A percentile compares a stretch with the other conserved stretches of the same genome.
Conservation (phyloP, 73 alveolate species). For the Loxodes magnus region DNA sequence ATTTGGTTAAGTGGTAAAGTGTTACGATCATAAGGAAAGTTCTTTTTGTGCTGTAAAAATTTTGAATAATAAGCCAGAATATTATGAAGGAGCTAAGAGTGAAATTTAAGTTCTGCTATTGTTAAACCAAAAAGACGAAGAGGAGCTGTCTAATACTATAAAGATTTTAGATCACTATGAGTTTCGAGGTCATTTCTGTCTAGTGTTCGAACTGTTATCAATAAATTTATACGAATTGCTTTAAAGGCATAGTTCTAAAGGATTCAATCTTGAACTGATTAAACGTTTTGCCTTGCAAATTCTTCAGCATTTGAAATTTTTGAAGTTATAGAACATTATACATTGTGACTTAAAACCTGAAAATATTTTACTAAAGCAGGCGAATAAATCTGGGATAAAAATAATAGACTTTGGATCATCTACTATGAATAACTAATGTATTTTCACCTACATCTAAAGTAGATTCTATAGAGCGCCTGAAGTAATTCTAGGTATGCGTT, state of each 20-base stretch:
- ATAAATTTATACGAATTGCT: conserved; percentile 64
- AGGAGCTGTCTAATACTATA: conserved; percentile 29
- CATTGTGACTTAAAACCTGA: conserved; percentile 94
- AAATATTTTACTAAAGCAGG: conserved; percentile 59
- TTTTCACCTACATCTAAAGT: conserved; percentile 54
- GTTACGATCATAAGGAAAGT: background rate
- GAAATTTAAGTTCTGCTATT: background rate
- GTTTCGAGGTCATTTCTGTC: conserved; percentile 45
- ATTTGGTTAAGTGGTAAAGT: background rate
- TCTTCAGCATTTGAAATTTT: conserved; percentile 48
- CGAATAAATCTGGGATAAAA: conserved; percentile 52
- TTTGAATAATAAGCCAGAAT: background rate
- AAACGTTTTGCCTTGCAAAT: conserved; percentile 73
- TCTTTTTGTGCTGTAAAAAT: background rate
- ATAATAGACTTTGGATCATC: conserved; percentile 87
- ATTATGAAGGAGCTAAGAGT: background rate
- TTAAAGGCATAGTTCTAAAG: conserved; percentile 47
- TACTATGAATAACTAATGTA: conserved; percentile 35
- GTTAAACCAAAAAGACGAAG: background rate
- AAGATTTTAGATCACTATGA: conserved; percentile 25
- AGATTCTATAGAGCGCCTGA: conserved; percentile 77
- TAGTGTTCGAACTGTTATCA: conserved; percentile 36
- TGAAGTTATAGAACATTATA: conserved; percentile 43
- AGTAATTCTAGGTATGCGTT: conserved; percentile 66
- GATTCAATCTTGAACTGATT: conserved; percentile 52